Evolutionary conservation across 495 filamentous ascomycete genomes (phyloP), one percentile per base, ranked within the genome.

Genomic region (Pyrenopolyporus hunteri): DNA sequence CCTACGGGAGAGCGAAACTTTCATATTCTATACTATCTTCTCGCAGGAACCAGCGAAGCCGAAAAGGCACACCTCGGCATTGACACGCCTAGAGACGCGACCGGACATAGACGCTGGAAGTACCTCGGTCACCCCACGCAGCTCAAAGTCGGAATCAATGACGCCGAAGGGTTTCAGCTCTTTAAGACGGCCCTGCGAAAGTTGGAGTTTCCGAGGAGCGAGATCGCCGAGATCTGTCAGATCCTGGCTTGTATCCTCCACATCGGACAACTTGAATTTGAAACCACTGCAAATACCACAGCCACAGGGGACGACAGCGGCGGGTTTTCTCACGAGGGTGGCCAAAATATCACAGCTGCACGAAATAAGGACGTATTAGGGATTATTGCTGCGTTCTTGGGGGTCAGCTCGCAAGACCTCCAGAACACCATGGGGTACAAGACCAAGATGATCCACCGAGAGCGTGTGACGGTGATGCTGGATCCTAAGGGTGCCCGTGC

Each of bases 111-210:
- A 76, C 78, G 94, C 72, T 98, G 94, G 94, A 85, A 90, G 68
- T 98, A 97, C 73, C 81, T 98, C 19, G 94, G 94, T 14, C 94
- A 98, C 69, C 93, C 93, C 1, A 96, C 93, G 0, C 94, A 98
- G 70, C 81, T 98, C 22, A 97, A 96, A 70, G 91, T 98, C 25
- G 94, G 94, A 17, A 90, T 98, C 70, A 97, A 98, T 69, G 94
- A 98, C 72, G 78, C 85, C 3, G 93, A 97, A 67, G 93, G 93
- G 0, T 98, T 98, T 74, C 90, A 95, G 70, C 88, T 97, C 46
- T 98, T 98, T 80, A 98, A 98, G 79, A 96, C 90, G 0, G 94
- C 94, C 2, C 76, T 98, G 46, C 78, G 93, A 39, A 97, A 96
- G 71, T 82, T 98, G 31, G 94, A 97, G 71, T 97, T 98, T 63